Conservation (phyloP, 208 protist genomes). For the Porcisia hertigi region DNA sequence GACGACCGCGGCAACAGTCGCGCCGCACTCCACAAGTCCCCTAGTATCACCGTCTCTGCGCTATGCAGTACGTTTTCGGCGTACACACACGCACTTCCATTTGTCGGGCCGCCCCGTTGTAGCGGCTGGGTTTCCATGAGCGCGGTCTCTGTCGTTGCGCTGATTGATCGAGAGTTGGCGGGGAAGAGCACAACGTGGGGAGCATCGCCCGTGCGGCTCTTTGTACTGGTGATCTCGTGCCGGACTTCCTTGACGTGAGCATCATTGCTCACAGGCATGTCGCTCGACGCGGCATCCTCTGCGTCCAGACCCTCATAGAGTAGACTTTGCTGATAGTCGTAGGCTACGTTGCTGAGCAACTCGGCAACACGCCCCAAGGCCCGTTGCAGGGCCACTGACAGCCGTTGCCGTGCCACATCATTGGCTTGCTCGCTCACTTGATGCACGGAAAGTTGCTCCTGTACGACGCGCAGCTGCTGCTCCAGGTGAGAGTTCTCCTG, state of each 20-base stretch:
- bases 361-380: constrained; percentile 18
- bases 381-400: constrained; percentile 8
- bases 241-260: not conserved
- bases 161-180: not conserved
- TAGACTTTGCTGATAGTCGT: constrained; percentile 25
- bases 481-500: constrained; percentile 26
- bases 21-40: not conserved
- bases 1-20: not conserved
- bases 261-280: not conserved
- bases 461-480: constrained; percentile 12
- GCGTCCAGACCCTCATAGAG: not conserved
- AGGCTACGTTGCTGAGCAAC: constrained; percentile 21
- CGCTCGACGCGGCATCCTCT: not conserved
- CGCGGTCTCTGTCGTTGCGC: not conserved
- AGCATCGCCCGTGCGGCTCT: not conserved
- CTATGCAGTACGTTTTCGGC: constrained; percentile 15
- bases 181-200: constrained; percentile 24
- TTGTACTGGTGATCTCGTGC: not conserved
- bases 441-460: constrained; percentile 2
- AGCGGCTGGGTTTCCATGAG: not conserved
- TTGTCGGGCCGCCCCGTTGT: no score
- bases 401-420: constrained; percentile 3
- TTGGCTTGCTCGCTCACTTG: not conserved
- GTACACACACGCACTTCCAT: not conserved
- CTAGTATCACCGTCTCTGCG: constrained; percentile 15